These are phyloP conservation scores for Solanum stenotomum DNA, from an alignment of 257 asterid species.

Conservation along the genomic window DNA sequence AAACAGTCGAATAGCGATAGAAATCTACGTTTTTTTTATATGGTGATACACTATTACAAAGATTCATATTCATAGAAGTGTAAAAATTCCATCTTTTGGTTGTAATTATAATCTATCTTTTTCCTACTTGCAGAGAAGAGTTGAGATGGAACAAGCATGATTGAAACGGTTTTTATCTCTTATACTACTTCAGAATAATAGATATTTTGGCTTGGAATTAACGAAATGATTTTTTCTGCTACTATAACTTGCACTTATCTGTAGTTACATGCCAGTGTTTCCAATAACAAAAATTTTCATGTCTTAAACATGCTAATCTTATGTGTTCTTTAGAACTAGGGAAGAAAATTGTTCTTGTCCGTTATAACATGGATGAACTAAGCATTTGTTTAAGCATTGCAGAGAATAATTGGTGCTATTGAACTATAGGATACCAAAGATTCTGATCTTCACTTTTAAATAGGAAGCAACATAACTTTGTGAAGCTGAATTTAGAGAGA, in stretches of 20 bases:
- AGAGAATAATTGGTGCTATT: too few species aligned
- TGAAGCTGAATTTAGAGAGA: too few species aligned
- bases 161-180: background rate
- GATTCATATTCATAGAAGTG: background rate
- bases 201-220: background rate
- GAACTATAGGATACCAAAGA: too few species aligned
- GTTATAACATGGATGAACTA: slow-evolving; percentile 42
- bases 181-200: background rate
- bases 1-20: too few species aligned
- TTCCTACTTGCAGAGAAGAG: background rate
- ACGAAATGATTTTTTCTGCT: too few species aligned
- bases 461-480: too few species aligned
- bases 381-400: slow-evolving; percentile 15
- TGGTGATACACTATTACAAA: background rate
- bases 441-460: too few species aligned
- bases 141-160: background rate
- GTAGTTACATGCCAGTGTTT: too few species aligned
- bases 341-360: slow-evolving; percentile 28
- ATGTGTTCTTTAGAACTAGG: slow-evolving; percentile 31
- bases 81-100: background rate
- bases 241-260: too few species aligned
- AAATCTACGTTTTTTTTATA: too few species aligned
- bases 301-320: slow-evolving; percentile 43
- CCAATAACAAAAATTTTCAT: slow-evolving; percentile 10
- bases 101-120: background rate